These are phyloP conservation scores for Pleodorina starrii DNA, from an alignment of 139 green algal species.

Conservation along the genomic window DNA sequence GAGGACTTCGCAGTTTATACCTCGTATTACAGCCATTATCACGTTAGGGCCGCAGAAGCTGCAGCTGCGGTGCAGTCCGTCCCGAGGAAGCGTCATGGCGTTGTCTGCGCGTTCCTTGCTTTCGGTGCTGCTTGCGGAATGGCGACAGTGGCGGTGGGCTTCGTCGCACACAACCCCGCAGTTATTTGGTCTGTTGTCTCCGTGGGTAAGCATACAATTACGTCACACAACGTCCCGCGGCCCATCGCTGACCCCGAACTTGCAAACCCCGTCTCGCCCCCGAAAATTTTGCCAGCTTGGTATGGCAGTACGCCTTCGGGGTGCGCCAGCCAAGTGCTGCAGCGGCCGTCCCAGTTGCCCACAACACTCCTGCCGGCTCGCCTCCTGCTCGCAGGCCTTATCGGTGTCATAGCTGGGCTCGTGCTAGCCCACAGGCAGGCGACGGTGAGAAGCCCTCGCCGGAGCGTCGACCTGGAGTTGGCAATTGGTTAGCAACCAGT, in stretches of 20 bases:
- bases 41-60: neutral
- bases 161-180: neutral
- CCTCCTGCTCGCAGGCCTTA: neutral
- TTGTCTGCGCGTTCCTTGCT: neutral
- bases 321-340: too few species aligned
- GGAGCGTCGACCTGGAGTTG: too few species aligned
- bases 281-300: too few species aligned
- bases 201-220: neutral
- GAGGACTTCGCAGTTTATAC: neutral
- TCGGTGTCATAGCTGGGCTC: neutral
- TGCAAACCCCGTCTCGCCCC: too few species aligned
- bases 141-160: neutral
- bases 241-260: too few species aligned
- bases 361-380: too few species aligned
- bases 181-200: constrained; percentile 7
- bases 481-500: too few species aligned
- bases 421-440: neutral
- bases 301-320: too few species aligned
- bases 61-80: neutral
- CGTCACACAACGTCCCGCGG: too few species aligned
- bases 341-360: too few species aligned
- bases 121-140: constrained; percentile 3
- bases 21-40: constrained; percentile 2
- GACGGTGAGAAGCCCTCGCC: constrained; percentile 12
- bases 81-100: neutral